Evolutionary conservation across 2,329 filamentous ascomycete species (phyloP), one percentile per base, ranked within the genome.

Genomic region (Fusarium sp.): DNA sequence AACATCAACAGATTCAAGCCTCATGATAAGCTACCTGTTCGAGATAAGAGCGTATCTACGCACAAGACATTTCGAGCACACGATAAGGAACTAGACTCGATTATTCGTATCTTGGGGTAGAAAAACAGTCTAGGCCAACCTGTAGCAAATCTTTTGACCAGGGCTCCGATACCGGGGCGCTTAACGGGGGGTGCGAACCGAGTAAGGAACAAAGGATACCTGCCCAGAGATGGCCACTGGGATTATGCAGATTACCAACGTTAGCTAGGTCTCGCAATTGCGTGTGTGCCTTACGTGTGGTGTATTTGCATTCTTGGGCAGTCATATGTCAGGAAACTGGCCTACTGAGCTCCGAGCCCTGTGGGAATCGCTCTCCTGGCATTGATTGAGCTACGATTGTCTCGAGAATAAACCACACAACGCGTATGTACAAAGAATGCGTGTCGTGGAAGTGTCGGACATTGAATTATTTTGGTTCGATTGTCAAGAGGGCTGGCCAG

Each of bases 91-190:
- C 62, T 66, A 23, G 18, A 23, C 18, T 23, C 18, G 4, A 23
- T 23, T 4, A 23, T 23, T 23, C 18, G 18, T 23, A 23, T 23
- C 18, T 23, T 59, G 54, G 51, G 51, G 28, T 46, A 62, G 7
- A 18, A 44, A 31, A 51, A 37, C 23, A 23, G 30, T 50, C 9
- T 34, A 43, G 23, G 46, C 44, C 47, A 50, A 18, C 46, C 46
- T 18, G 36, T 13, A 15, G 12, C 31, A 59, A 53, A 46, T 60
- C 52, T 71, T 68, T 41, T 2, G 18, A 36, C 9, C 23, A 18
- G 23, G 40, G 15, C 64, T 71, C 68, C 68, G 68, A 71, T 71
- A 65, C 60, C 68, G 64, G 68, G 65, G 66, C 16, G 39, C 7
- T 27, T 37, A 27, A 31, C 31, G 31, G 36, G 43, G 54, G 55